Percentiles rank a stretch among this genome's conserved stretches.
These are phyloP conservation scores for Suhomyces xylopsoci DNA, from an alignment of 805 yeast genomes.

Conservation along the genomic window DNA sequence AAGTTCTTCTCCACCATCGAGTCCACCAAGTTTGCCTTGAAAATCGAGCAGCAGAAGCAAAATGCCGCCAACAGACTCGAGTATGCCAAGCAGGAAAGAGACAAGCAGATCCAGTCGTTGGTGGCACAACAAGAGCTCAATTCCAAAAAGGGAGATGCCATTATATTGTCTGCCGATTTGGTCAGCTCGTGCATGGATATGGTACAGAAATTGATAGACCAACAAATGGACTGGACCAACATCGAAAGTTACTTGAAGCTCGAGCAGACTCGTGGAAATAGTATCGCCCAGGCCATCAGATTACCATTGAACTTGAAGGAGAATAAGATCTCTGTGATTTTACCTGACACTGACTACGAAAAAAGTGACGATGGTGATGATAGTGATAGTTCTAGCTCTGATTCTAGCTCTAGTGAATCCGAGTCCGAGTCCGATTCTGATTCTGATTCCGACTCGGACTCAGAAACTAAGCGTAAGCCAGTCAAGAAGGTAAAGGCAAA, in stretches of 20 bases:
- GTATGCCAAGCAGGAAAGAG: slow-evolving; percentile 71
- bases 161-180: slow-evolving; percentile 63
- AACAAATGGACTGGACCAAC: slow-evolving; percentile 92
- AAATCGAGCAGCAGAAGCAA: slow-evolving; percentile 72
- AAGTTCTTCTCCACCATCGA: slow-evolving; percentile 81
- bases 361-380: too few species aligned
- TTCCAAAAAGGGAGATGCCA: slow-evolving; percentile 66
- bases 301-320: slow-evolving; percentile 68
- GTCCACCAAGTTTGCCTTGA: slow-evolving; percentile 70
- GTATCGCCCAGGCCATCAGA: slow-evolving; percentile 58
- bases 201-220: slow-evolving; percentile 65
- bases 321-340: slow-evolving; percentile 57
- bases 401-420: slow-evolving; percentile 4
- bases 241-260: slow-evolving; percentile 71
- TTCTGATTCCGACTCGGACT: slow-evolving; percentile 32
- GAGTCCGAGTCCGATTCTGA: slow-evolving; percentile 27
- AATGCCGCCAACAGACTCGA: slow-evolving; percentile 72
- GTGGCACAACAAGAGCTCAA: slow-evolving; percentile 60
- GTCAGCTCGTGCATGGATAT: slow-evolving; percentile 71
- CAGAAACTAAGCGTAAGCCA: slow-evolving; percentile 7
- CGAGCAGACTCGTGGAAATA: slow-evolving; percentile 66
- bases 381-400: slow-evolving; percentile 13
- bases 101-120: slow-evolving; percentile 64
- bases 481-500: slow-evolving; percentile 1
- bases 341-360: slow-evolving; percentile 55